Base-by-base conservation (phyloP, 140 eudicot species). In the Anethum foeniculum region DNA sequence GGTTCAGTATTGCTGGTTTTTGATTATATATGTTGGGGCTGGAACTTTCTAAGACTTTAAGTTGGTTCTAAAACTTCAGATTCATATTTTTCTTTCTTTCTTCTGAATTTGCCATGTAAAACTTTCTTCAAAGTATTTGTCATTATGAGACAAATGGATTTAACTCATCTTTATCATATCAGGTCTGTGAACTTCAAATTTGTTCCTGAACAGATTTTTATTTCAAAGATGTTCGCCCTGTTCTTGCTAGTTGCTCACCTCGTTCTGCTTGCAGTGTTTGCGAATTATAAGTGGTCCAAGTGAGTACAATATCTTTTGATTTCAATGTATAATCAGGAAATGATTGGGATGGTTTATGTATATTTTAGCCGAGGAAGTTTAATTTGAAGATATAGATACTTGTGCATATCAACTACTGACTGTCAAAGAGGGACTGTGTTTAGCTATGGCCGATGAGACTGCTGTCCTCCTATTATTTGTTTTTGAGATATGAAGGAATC, bases 131-230 rank as follows among this genome's bases (percentile, higher is more conserved):
- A 28, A 43, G 32, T 62, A 62, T 9, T 62, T 65, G 77, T 71
- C 30, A 39, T 18, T 28, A 19, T 8, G 30, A 44, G 56, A 27
- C 48, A 16, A 65, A 72, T 41, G 9, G 18, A 12, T 25, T 27
- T 74, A 12, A 82, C 76, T 62, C 39, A 78, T 36, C 54, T 74
- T 30, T 44, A 64, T 73, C 86, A 76, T 78, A 80, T 82, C 91
- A 94, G 98, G 98, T 94, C 98, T 32, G 98, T 94, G 76, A 94
- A 94, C 89, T 94, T 94, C 89, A 94, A 94, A 82, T 94, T 94
- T 87, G 93, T 94, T 48, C 97, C 98, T 8, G 98, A 92, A 78
- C 90, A 79, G 62, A 60, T 88, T 48, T 94, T 94, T 83, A 89
- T 94, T 10, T 94, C 98, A 10, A 89, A 84, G 83, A 86, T 56